Percentiles rank a stretch among this genome's conserved stretches.
Evolutionary conservation across 31 red algal species (phyloP).

Genomic region (Asparagopsis taxiformis): DNA sequence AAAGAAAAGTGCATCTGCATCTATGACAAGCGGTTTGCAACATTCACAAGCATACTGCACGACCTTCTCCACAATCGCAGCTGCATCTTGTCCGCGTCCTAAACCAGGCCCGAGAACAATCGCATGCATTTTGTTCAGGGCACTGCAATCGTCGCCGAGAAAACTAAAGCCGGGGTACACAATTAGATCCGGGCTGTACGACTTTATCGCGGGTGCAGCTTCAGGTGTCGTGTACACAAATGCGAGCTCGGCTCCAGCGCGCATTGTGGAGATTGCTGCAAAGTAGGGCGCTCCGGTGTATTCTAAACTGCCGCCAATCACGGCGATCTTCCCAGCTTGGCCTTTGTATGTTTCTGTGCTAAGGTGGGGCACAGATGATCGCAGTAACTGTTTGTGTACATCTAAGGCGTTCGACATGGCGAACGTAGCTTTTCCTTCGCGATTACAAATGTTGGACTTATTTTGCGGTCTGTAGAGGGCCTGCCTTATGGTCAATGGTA

Average conservation of each 20-base stretch:
- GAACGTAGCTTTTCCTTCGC: too few relatives aligned
- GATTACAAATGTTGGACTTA: too few relatives aligned
- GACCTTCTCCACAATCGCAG: slow-evolving; percentile 23
- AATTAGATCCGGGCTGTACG: slow-evolving; percentile 86
- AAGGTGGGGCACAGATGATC: slow-evolving; percentile 9
- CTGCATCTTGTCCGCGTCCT: slow-evolving; percentile 42
- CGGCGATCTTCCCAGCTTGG: slow-evolving; percentile 58
- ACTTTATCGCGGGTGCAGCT: slow-evolving; percentile 77
- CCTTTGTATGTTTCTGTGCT: slow-evolving; percentile 68
- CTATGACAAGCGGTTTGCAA: slow-evolving; percentile 50
- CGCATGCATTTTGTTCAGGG: slow-evolving; percentile 56
- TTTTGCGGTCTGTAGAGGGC: too few relatives aligned
- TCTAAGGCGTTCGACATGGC: too few relatives aligned
- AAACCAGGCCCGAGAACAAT: slow-evolving; percentile 85
- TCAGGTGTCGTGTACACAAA: slow-evolving; percentile 39
- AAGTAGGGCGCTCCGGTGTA: slow-evolving; percentile 96
- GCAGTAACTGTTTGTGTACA: too few relatives aligned
- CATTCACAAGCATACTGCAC: slow-evolving; percentile 8
- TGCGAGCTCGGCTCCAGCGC: slow-evolving; percentile 82
- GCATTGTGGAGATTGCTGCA: slow-evolving; percentile 73
- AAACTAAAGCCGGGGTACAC: slow-evolving; percentile 50
- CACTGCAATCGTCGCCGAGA: background rate
- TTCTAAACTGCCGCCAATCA: slow-evolving; percentile 79
- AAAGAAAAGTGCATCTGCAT: slow-evolving; percentile 89
- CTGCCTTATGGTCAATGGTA: too few relatives aligned